These are phyloP conservation scores for Clonostachys byssicola DNA, from an alignment of 2,329 filamentous ascomycete genomes.

Conservation along the genomic window DNA sequence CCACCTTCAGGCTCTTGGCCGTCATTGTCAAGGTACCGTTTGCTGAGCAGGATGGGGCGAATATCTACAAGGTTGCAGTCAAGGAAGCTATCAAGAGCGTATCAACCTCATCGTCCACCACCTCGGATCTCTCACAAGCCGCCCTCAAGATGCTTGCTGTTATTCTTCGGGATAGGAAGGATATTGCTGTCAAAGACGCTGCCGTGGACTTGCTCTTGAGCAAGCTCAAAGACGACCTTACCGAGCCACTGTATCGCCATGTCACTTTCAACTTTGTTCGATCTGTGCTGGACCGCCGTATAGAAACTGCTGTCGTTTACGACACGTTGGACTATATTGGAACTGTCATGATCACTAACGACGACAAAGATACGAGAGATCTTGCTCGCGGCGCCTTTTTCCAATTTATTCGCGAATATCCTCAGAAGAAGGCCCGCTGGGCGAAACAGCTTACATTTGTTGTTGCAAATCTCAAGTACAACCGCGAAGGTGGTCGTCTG, in stretches of 20 bases:
- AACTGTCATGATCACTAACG: slow-evolving; percentile 92
- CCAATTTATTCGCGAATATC: slow-evolving; percentile 92
- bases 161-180: slow-evolving; percentile 75
- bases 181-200: slow-evolving; percentile 72
- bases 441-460: slow-evolving; percentile 86
- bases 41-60: slow-evolving; percentile 61
- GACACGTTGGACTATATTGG: slow-evolving; percentile 87
- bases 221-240: slow-evolving; percentile 81
- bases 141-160: slow-evolving; percentile 84
- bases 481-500: slow-evolving; percentile 80
- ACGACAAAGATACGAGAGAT: slow-evolving; percentile 83
- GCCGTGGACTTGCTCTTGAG: slow-evolving; percentile 79
- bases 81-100: slow-evolving; percentile 82
- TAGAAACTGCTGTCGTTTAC: slow-evolving; percentile 85
- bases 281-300: slow-evolving; percentile 77
- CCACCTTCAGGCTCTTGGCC: slow-evolving; percentile 79
- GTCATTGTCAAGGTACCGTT: slow-evolving; percentile 84
- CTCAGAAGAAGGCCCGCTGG: slow-evolving; percentile 86
- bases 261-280: slow-evolving; percentile 93
- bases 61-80: slow-evolving; percentile 70
- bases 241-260: slow-evolving; percentile 87
- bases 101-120: slow-evolving; percentile 71
- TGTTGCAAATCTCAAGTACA: slow-evolving; percentile 85
- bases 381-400: slow-evolving; percentile 86
- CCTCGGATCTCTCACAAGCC: slow-evolving; percentile 80